These are phyloP conservation scores for Cochlearia excelsa DNA, from an alignment of 345 rosid species.

Conservation along the genomic window DNA sequence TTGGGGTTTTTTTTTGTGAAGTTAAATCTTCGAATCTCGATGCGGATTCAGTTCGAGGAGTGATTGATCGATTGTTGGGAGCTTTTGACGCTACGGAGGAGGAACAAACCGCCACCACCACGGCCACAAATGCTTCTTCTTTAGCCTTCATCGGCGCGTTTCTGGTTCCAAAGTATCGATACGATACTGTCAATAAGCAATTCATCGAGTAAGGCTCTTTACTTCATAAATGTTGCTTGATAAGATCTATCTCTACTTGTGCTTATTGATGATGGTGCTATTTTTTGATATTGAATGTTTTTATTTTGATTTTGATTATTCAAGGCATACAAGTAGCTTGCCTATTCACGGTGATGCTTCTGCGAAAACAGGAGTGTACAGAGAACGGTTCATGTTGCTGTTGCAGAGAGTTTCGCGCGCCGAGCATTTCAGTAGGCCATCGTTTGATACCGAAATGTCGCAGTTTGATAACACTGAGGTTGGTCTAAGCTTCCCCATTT, in stretches of 20 bases:
- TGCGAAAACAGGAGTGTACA: conserved; percentile 65
- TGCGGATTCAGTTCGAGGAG: conserved; percentile 55
- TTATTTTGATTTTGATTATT: background rate
- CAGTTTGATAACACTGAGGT: conserved; percentile 75
- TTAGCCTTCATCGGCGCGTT: conserved; percentile 71
- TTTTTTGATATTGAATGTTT: background rate
- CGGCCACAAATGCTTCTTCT: conserved; percentile 31
- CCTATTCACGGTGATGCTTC: conserved; percentile 80
- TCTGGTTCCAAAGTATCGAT: conserved; percentile 69
- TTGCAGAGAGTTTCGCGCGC: conserved; percentile 82
- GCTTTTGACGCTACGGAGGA: conserved; percentile 61
- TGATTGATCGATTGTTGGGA: conserved; percentile 52
- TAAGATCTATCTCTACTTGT: background rate
- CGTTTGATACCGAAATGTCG: conserved; percentile 62
- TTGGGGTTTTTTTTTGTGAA: conserved; percentile 27
- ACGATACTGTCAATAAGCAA: conserved; percentile 69
- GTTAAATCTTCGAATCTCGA: conserved; percentile 68
- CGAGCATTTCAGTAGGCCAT: conserved; percentile 67
- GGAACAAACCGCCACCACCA: conserved; percentile 29
- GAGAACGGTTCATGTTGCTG: conserved; percentile 70
- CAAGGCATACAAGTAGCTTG: conserved; percentile 55
- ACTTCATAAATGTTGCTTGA: background rate
- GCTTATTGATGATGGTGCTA: background rate
- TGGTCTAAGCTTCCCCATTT: background rate
- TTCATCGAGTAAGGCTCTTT: conserved; percentile 55